These are phyloP conservation scores for Tulasnella sp. DNA, from an alignment of 768 basidiomycete species.

Conservation along the genomic window DNA sequence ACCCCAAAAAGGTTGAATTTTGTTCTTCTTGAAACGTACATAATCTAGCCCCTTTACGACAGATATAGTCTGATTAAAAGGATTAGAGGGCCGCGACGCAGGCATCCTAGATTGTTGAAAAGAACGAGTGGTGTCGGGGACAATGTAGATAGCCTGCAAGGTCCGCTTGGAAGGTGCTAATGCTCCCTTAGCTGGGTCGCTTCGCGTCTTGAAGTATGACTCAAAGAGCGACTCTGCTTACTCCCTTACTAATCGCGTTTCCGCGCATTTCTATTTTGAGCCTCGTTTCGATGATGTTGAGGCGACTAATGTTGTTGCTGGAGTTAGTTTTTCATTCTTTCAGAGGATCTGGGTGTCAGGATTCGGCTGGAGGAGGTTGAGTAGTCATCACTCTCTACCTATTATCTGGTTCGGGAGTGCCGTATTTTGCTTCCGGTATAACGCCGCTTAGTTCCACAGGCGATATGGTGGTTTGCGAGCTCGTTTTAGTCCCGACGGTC, in stretches of 20 bases:
- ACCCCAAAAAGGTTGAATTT: too few species aligned
- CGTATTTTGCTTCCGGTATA: neutral
- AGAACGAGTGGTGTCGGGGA: too few species aligned
- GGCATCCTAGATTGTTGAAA: too few species aligned
- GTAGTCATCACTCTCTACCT: too few species aligned
- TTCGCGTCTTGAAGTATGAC: neutral
- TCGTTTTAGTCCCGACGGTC: neutral
- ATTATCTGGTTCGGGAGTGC: neutral
- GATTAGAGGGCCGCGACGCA: too few species aligned
- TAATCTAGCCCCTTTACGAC: too few species aligned
- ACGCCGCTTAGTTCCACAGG: neutral
- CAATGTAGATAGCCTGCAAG: too few species aligned
- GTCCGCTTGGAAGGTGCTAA: too few species aligned
- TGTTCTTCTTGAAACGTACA: too few species aligned
- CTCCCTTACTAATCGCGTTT: neutral
- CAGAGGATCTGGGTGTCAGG: neutral
- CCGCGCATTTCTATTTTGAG: neutral
- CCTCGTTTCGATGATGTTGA: neutral
- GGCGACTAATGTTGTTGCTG: neutral
- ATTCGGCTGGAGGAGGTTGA: neutral
- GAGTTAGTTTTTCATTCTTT: neutral
- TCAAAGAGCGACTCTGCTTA: neutral
- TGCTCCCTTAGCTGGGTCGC: too few species aligned
- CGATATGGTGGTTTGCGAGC: neutral
- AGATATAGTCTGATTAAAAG: too few species aligned